Evolutionary conservation across 768 basidiomycete species (phyloP).

Genomic region (Udeniomyces megalosporus): DNA sequence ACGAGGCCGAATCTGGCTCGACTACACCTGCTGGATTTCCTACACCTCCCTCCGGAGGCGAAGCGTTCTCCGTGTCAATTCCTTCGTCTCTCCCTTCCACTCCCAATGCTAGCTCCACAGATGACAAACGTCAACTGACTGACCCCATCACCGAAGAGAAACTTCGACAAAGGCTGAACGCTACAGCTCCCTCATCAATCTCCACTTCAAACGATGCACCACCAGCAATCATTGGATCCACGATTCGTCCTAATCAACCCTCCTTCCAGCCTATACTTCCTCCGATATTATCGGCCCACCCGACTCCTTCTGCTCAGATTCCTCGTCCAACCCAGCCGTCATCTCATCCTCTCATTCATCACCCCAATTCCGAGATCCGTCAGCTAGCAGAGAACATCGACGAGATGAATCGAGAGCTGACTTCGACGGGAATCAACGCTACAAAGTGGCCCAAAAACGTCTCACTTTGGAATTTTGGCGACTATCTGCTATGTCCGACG

Average conservation of each 20-base stretch:
- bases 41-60: background rate
- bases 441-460: conserved; percentile 77
- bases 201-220: too few relatives aligned
- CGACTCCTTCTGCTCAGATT: background rate
- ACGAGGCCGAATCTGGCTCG: background rate
- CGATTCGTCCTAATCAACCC: too few relatives aligned
- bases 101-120: too few relatives aligned
- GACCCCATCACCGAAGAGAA: too few relatives aligned
- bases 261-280: too few relatives aligned
- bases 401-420: conserved; percentile 60
- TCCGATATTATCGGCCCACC: too few relatives aligned
- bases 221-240: background rate
- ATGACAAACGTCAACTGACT: too few relatives aligned
- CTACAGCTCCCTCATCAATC: conserved; percentile 13
- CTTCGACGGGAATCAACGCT: conserved; percentile 43
- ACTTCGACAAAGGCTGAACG: background rate
- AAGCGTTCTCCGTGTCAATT: too few relatives aligned
- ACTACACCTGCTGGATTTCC: background rate
- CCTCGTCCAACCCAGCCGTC: conserved; percentile 18
- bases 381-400: conserved; percentile 56
- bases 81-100: too few relatives aligned
- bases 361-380: conserved; percentile 50
- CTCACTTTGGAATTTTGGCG: conserved; percentile 58
- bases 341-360: conserved; percentile 39
- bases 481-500: conserved; percentile 76